Base-by-base conservation (phyloP, 176 grass and related monocot species). In the Puccinellia tenuiflora region DNA sequence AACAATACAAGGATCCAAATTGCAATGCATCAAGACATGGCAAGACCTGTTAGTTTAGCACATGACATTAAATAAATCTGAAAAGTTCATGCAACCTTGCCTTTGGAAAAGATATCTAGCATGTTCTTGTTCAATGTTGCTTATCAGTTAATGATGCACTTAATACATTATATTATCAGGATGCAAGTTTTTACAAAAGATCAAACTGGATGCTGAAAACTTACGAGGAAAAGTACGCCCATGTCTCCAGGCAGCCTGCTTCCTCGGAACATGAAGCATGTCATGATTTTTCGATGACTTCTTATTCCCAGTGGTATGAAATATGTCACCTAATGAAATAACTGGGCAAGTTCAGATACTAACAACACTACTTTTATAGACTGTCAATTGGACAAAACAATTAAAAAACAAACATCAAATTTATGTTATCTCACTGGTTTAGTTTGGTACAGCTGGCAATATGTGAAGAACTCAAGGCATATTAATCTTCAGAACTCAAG, bases 191-290 rank as follows among this genome's bases (percentile, higher is more conserved):
- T 25, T 59, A 59, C 3, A 26, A 59, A 52, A 59, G 5, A 5
- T 59, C 55, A 59, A 59, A 25, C 3, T 13, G 22, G 55, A 59
- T 10, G 5, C 10, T 26, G 9, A 5, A 54, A 26, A 24, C 54
- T 57, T 57, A 25, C 22, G 22, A 47, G 14, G n/a, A 73, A 63
- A 42, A 29, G 20, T 52, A 11, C 82, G 83, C 45, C 33, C 79
- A 30, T 62, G 79, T 24, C 62, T 86, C 84, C 79, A 83, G 40
- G 55, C 22, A 60, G 79, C 84, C 45, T 75, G 79, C 33, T 90
- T 79, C 55, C 52, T 90, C 52, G 77, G 85, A 86, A 72, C 72
- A 61, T 78, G 51, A 56, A 86, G 79, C 17, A 90, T 65, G 48
- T 81, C 78, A 78, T 78, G 42, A 59, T 43, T 85, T 52, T 63